Conservation (phyloP, 176 grass and related monocot genomes). For the Aegilops speltoides region DNA sequence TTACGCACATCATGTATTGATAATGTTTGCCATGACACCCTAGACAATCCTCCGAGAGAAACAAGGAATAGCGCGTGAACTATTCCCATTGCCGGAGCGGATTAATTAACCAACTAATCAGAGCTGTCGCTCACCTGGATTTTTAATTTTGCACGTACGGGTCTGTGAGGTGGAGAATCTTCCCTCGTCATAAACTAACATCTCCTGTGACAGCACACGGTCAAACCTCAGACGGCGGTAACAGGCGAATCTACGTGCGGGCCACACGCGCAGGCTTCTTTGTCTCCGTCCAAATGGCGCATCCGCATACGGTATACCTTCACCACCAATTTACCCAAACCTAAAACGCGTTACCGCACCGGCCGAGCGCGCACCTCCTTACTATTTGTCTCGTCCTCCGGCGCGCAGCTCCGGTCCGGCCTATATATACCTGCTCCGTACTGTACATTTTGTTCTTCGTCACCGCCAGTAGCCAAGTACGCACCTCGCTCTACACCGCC, state of each 20-base stretch:
- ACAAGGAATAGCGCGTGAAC: neutral
- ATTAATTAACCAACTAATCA: neutral
- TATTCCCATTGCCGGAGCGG: neutral
- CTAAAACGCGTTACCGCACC: conserved; percentile 3
- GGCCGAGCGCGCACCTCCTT: neutral
- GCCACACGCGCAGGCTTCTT: neutral
- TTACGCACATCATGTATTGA: neutral
- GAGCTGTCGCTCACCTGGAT: neutral
- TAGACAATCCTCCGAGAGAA: neutral
- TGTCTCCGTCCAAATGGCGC: conserved; percentile 8
- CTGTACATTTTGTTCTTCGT: neutral
- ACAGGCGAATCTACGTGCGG: neutral
- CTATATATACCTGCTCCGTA: neutral
- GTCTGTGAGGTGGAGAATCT: neutral
- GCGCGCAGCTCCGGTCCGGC: neutral
- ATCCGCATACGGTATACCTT: neutral
- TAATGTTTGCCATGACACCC: neutral
- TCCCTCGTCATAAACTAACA: neutral
- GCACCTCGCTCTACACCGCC: neutral
- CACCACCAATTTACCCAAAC: neutral
- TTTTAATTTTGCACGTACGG: neutral
- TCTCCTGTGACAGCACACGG: neutral
- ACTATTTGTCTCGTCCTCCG: neutral
- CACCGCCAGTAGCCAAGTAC: neutral
- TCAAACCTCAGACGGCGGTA: neutral